Percentiles rank a stretch among this genome's conserved stretches.
Conservation (phyloP, 805 yeast species). For the Candida cerambycidarum region DNA sequence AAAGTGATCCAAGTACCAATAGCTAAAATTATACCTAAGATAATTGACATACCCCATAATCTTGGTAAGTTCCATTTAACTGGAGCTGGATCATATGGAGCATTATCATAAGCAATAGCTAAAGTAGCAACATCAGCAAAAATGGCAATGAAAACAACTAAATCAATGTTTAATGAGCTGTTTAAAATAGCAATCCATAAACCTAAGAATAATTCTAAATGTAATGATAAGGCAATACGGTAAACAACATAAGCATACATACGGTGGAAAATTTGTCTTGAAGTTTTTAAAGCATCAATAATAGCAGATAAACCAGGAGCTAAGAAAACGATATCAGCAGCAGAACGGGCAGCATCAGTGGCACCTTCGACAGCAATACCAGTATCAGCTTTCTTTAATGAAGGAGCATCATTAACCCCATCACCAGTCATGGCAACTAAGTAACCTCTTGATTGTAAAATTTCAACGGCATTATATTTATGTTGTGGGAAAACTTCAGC, state of each 20-base stretch:
- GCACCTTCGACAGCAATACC: constrained; percentile 99
- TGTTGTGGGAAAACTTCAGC: constrained; percentile 99
- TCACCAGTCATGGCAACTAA: constrained; percentile 99
- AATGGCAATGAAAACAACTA: constrained; percentile 94
- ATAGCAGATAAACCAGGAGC: constrained; percentile 96
- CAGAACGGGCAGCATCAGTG: constrained; percentile 95
- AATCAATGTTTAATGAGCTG: constrained; percentile 81
- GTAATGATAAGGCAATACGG: constrained; percentile 95
- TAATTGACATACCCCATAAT: constrained; percentile 94
- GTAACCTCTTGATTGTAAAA: constrained; percentile 93
- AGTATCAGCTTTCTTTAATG: constrained; percentile 84
- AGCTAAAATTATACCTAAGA: constrained; percentile 84
- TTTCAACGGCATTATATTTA: constrained; percentile 94
- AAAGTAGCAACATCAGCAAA: constrained; percentile 97
- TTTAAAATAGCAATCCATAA: constrained; percentile 95
- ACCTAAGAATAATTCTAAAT: constrained; percentile 92
- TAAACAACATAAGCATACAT: constrained; percentile 97
- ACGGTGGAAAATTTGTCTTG: constrained; percentile 98
- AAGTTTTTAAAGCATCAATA: constrained; percentile 88
- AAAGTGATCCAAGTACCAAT: constrained; percentile 92
- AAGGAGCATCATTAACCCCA: constrained; percentile 98
- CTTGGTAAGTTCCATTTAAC: constrained; percentile 97
- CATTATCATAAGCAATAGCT: constrained; percentile 96
- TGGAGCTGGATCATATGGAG: constrained; percentile 90
- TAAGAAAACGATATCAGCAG: constrained; percentile 91